Base-by-base conservation (phyloP, 768 basidiomycete species). In the Boletus rubescentipes region DNA sequence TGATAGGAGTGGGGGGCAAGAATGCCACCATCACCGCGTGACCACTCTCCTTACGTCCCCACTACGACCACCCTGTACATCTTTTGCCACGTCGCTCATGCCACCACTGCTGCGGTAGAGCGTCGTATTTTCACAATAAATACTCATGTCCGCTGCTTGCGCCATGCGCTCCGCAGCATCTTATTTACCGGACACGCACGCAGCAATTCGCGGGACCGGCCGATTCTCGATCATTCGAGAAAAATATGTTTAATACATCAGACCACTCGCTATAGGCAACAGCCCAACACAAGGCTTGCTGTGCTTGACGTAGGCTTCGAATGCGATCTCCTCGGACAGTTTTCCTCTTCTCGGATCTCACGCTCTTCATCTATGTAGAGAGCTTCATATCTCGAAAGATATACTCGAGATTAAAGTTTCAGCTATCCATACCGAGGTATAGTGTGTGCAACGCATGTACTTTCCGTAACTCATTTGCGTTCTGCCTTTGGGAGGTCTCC, bases 271-370 rank as follows among this genome's bases (percentile, higher is more conserved):
- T 32, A 10, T 23, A 31, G 46, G 40, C 49, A 34, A 39, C 36
- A 30, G 26, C 35, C 26, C 9, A 49, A 5, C 47, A 16, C 37
- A n/a, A 39, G 26, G 35, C 34, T 40, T 52, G 46, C 54, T 61
- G 59, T 56, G 56, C 54, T 46, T 64, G 49, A 58, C 62, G 53
- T 64, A 54, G 29, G 26, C 37, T 46, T 53, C 35, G 8, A 10
- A 30, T 21, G 45, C 56, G 49, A 66, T 63, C 66, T 63, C 66
- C 65, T 66, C 65, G 65, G 65, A 55, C 32, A 29, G 44, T 57
- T 53, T 46, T 45, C 12, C 18, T 1, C 38, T 12, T 44, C 42
- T 20, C 15, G 6, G 26, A 2, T 61, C 56, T 45, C 51, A 46
- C 57, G 45, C 53, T 35, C 0, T 21, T 42, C 44, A 45, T 47